Conservation (phyloP, 169 alveolate genomes). For the Eimeria falciformis region DNA sequence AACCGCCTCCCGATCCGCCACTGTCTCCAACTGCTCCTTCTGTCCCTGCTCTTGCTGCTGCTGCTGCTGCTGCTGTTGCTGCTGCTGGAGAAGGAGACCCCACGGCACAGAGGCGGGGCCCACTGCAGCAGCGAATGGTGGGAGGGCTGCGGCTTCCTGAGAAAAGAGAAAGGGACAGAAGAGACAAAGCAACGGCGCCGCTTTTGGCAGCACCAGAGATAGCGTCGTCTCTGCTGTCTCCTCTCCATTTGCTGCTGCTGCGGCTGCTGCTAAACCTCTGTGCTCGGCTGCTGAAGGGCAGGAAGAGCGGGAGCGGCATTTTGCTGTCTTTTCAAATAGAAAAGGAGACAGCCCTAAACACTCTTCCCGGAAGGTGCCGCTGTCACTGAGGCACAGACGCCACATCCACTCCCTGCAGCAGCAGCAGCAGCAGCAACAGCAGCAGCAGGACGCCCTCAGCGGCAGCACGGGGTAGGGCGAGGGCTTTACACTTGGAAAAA, state of each 20-base stretch:
- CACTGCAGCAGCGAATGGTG: conserved; percentile 19
- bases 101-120: conserved; percentile 8
- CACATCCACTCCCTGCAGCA: conserved; percentile 39
- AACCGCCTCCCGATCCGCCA: no score
- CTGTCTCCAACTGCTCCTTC: no score
- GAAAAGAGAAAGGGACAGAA: neutral
- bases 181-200: conserved; percentile 14
- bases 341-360: neutral
- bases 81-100: neutral
- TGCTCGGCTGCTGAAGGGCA: neutral
- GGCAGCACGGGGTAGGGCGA: no score
- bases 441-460: no score
- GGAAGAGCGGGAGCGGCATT: no score
- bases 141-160: conserved; percentile 1
- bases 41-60: conserved; percentile 3
- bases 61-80: conserved; percentile 18
- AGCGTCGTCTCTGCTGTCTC: neutral
- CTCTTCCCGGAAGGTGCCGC: neutral
- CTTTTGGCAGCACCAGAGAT: neutral
- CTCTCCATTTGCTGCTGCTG: neutral
- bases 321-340: neutral
- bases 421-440: no score
- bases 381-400: conserved; percentile 31
- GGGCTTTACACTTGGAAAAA: no score
- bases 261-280: neutral